Percentiles rank a stretch among this genome's conserved stretches.
phyloP scores from a whole-genome alignment of 2,329 filamentous ascomycete genomes.

The Annulohypoxylon truncatum region DNA sequence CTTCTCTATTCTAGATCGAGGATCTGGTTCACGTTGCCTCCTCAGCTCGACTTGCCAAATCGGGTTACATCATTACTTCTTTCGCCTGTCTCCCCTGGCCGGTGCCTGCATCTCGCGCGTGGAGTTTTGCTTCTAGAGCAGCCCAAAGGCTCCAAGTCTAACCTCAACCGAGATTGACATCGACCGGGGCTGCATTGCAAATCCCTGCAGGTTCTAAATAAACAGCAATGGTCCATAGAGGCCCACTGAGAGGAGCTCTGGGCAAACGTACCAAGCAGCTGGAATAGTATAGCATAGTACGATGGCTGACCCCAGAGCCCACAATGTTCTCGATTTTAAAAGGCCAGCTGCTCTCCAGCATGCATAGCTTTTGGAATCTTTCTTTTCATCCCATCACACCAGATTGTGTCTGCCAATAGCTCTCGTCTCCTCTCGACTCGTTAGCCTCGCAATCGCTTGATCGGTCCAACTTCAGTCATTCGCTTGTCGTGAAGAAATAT shows the following conservation, averaged over 20 bases:
- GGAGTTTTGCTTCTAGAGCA: conserved; percentile 17
- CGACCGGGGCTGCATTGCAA: conserved; percentile 11
- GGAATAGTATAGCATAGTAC: conserved; percentile 27
- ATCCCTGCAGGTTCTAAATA: conserved; percentile 32
- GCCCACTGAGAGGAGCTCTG: conserved; percentile 18
- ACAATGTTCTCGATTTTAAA: conserved; percentile 29
- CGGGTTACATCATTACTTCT: conserved; percentile 19
- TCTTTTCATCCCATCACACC: conserved; percentile 24
- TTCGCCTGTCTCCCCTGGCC: conserved; percentile 14
- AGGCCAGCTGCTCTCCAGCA: conserved; percentile 18
- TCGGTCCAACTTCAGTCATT: conserved; percentile 50
- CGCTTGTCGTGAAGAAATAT: conserved; percentile 43
- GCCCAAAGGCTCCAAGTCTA: conserved; percentile 19
- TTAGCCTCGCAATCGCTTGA: conserved; percentile 32
- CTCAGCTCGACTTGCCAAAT: conserved; percentile 34
- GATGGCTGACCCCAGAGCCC: conserved; percentile 19
- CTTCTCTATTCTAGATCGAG: conserved; percentile 28
- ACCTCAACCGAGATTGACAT: conserved; percentile 25
- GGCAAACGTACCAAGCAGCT: conserved; percentile 31
- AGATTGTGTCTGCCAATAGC: conserved; percentile 31
- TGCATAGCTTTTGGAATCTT: background rate
- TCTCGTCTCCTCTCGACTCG: conserved; percentile 17
- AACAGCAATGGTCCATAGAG: conserved; percentile 23
- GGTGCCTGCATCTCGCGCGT: conserved; percentile 34
- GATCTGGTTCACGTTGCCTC: conserved; percentile 23